A percentile compares a stretch with the other conserved stretches of the same genome.
Evolutionary conservation across 78 protist species (phyloP).

Genomic region (Polysphondylium violaceum): DNA sequence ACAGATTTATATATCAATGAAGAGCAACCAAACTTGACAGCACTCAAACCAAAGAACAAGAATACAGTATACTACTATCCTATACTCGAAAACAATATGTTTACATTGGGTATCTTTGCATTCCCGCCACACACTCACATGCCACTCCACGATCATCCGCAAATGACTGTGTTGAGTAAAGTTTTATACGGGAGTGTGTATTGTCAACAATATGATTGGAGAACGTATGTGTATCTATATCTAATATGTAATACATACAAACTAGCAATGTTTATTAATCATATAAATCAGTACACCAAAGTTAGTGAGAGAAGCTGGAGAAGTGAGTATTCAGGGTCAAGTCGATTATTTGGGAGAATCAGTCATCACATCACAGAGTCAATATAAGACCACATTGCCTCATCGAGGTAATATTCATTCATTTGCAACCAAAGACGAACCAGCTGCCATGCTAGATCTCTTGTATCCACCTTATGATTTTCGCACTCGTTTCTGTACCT

Average conservation of each 20-base stretch:
- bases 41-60: background rate
- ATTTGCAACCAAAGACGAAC: constrained; percentile 8
- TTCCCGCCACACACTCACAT: constrained; percentile 27
- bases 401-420: constrained; percentile 7
- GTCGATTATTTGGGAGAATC: constrained; percentile 5
- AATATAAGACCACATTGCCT: constrained; percentile 7
- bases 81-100: constrained; percentile 1
- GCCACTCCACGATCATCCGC: constrained; percentile 64
- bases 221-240: background rate
- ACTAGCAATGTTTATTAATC: too few relatives aligned
- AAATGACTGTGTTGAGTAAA: constrained; percentile 57
- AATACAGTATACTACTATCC: constrained; percentile 29
- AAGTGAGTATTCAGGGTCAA: background rate
- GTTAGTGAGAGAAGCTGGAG: too few relatives aligned
- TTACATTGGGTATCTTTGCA: constrained; percentile 67
- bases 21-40: too few relatives aligned
- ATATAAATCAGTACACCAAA: too few relatives aligned
- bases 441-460: constrained; percentile 53
- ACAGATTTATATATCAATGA: too few relatives aligned
- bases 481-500: constrained; percentile 11
- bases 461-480: constrained; percentile 54
- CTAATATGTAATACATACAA: background rate
- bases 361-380: background rate
- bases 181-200: constrained; percentile 36
- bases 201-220: constrained; percentile 8